These are phyloP conservation scores for Mycena chlorophos DNA, from an alignment of 768 basidiomycete genomes.

Conservation along the genomic window DNA sequence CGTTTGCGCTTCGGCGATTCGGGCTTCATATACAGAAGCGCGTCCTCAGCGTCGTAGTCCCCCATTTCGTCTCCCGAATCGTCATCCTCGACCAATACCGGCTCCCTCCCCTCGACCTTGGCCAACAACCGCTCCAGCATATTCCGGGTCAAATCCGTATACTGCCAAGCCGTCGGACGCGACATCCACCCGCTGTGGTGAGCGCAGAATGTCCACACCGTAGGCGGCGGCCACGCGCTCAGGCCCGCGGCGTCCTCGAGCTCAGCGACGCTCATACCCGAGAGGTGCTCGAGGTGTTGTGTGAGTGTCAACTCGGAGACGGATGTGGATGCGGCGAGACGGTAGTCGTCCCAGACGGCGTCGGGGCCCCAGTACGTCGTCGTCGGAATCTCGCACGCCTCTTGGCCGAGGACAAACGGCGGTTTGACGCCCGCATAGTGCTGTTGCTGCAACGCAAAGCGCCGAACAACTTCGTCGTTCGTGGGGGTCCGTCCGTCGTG, in stretches of 20 bases:
- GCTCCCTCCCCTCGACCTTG: too few species aligned
- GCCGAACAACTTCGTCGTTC: neutral
- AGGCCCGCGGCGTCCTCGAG: neutral
- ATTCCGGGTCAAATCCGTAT: too few species aligned
- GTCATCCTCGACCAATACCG: too few species aligned
- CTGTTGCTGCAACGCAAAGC: neutral
- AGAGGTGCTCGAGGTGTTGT: neutral
- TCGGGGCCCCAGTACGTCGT: conserved; percentile 14
- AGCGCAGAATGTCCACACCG: too few species aligned
- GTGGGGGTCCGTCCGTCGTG: neutral
- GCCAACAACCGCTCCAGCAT: too few species aligned
- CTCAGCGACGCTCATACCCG: neutral
- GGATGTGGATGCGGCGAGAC: neutral
- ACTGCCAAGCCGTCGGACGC: too few species aligned
- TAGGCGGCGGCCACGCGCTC: too few species aligned
- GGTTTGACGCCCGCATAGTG: neutral
- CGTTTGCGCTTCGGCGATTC: too few species aligned
- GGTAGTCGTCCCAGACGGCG: conserved; percentile 10
- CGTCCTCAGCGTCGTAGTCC: too few species aligned
- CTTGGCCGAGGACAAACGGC: conserved; percentile 2
- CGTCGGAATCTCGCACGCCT: neutral
- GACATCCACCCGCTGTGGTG: too few species aligned
- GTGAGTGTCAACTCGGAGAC: conserved; percentile 4
- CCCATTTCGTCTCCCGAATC: too few species aligned
- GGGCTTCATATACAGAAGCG: too few species aligned